Conservation (phyloP, 192 early-diverging fungal species). For the Powellomyces hirtus region DNA sequence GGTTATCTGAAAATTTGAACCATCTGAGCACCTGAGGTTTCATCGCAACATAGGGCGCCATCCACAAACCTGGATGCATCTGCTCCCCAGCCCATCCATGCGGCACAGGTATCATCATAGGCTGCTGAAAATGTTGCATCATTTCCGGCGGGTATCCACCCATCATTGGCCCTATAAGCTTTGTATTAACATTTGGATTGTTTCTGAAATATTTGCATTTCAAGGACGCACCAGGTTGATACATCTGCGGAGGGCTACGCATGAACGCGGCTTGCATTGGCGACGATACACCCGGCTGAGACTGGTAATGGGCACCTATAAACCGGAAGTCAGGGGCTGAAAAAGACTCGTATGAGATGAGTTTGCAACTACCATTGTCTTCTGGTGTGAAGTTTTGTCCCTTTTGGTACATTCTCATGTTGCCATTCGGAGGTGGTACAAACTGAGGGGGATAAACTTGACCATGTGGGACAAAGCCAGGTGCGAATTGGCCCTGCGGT, state of each 20-base stretch:
- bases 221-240: conserved; percentile 1
- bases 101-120: conserved; percentile 27
- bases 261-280: background rate
- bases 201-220: background rate
- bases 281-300: background rate
- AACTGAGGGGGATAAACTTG: conserved; percentile 15
- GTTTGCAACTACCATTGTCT: conserved; percentile 5
- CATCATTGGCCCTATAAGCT: conserved; percentile 1
- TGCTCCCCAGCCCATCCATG: conserved; percentile 7
- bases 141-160: conserved; percentile 18
- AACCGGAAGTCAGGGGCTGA: background rate
- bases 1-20: too few species aligned
- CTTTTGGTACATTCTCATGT: conserved; percentile 15
- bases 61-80: too few species aligned
- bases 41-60: too few species aligned
- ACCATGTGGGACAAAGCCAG: conserved; percentile 5
- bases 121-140: conserved; percentile 19
- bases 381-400: background rate
- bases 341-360: background rate
- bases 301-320: background rate
- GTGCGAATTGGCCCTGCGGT: conserved; percentile 20
- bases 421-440: conserved; percentile 3
- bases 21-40: too few species aligned
- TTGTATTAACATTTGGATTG: background rate
- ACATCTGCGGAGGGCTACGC: conserved; percentile 22